A percentile compares a stretch with the other conserved stretches of the same genome.
phyloP scores from a whole-genome alignment of 805 yeast species.

The Yarrowia yakushimensis region DNA sequence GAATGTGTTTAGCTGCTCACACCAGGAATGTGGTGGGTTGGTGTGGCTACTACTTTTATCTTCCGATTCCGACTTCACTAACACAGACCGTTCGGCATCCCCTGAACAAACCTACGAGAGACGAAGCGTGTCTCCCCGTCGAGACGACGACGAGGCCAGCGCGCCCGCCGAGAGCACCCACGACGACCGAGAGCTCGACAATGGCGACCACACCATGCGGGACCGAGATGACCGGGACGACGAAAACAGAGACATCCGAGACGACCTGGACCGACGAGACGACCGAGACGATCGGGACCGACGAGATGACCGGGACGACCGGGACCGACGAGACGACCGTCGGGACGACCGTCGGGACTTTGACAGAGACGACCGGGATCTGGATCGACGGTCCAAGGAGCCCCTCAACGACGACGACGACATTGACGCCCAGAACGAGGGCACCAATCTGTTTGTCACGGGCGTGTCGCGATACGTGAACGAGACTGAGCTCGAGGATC shows the following conservation, averaged over 20 bases:
- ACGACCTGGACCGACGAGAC: constrained; percentile 34
- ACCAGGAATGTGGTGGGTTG: too few relatives aligned
- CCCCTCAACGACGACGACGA: constrained; percentile 30
- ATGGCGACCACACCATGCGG: neutral
- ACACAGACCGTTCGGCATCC: constrained; percentile 23
- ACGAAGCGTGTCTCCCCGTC: constrained; percentile 31
- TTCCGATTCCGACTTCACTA: too few relatives aligned
- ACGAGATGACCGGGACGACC: constrained; percentile 35
- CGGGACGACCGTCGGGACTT: constrained; percentile 25
- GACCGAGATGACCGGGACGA: constrained; percentile 7
- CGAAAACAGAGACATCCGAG: neutral
- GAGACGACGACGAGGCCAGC: constrained; percentile 25
- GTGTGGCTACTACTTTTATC: too few relatives aligned
- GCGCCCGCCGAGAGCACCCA: constrained; percentile 8
- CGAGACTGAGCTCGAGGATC: constrained; percentile 33
- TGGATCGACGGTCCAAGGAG: constrained; percentile 10
- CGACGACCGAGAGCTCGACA: constrained; percentile 7
- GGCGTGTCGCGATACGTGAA: constrained; percentile 37
- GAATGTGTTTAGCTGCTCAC: too few relatives aligned
- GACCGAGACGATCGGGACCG: constrained; percentile 19
- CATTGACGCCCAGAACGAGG: constrained; percentile 35
- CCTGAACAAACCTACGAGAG: constrained; percentile 31
- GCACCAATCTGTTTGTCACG: constrained; percentile 39
- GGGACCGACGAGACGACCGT: constrained; percentile 17
- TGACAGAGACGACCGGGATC: constrained; percentile 15